Percentiles rank a stretch among this genome's conserved stretches.
These are phyloP conservation scores for Fusarium subtropicale DNA, from an alignment of 2,329 filamentous ascomycete species.

Conservation along the genomic window DNA sequence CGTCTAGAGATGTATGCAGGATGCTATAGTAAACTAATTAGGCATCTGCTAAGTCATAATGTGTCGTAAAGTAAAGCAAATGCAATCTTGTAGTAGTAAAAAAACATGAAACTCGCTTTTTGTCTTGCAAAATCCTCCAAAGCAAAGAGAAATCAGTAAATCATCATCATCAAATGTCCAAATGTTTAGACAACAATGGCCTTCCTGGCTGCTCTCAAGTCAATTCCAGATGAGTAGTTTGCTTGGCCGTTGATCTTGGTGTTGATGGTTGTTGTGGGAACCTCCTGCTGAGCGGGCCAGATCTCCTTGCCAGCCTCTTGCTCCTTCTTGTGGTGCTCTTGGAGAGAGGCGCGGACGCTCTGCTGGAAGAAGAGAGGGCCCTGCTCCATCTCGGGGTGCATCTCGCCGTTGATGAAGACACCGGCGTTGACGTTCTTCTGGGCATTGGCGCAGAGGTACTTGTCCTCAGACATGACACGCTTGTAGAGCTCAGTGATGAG, in stretches of 20 bases:
- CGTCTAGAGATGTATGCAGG: conserved; percentile 23
- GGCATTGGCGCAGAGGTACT: conserved; percentile 68
- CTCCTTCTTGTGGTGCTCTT: conserved; percentile 61
- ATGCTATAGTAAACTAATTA: conserved; percentile 28
- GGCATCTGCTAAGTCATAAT: conserved; percentile 31
- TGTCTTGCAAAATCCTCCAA: conserved; percentile 24
- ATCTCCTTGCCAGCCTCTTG: conserved; percentile 59
- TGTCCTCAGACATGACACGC: conserved; percentile 73
- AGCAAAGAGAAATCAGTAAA: conserved; percentile 8
- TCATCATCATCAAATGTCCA: background rate
- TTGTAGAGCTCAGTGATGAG: conserved; percentile 70
- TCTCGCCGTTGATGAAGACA: conserved; percentile 71
- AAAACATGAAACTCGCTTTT: conserved; percentile 37
- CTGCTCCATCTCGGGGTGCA: conserved; percentile 71
- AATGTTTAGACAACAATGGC: conserved; percentile 37
- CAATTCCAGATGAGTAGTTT: conserved; percentile 52
- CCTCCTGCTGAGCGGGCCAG: conserved; percentile 61
- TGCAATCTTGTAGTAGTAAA: conserved; percentile 32
- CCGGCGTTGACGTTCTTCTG: conserved; percentile 72
- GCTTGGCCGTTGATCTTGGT: conserved; percentile 45
- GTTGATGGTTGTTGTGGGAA: conserved; percentile 46
- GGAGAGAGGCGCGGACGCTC: conserved; percentile 60
- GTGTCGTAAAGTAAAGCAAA: conserved; percentile 33
- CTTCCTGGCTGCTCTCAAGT: conserved; percentile 48
- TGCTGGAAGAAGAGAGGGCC: conserved; percentile 69